Base-by-base conservation (phyloP, 169 alveolate species). In the Babesia caballi region DNA sequence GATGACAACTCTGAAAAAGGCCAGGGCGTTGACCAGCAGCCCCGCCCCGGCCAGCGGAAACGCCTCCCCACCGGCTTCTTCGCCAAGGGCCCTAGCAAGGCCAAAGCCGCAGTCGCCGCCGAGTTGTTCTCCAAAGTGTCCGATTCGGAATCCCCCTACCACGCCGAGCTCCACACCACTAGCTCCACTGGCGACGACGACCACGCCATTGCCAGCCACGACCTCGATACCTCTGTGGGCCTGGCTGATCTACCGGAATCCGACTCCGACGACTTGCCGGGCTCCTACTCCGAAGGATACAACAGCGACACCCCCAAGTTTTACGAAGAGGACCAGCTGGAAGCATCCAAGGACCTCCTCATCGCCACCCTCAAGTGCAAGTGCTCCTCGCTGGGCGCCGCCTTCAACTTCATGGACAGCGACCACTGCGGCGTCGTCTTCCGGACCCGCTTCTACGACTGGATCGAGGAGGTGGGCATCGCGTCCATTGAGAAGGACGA, bases 361-460 rank as follows among this genome's bases (percentile, higher is more conserved):
- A 59, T 77, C 2, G 70, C 85, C 21, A 77, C 85, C 1, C 44
- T 77, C 4, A 66, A 66, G 73, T 63, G 65, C 60, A 77, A 77
- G 36, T 77, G 40, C 32, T 23, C 70, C 3, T 77, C 80, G 8
- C 35, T 77, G 56, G 85, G 67, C n/a, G 61, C 82, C 9, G 75
- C 82, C 3, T 77, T 77, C 58, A 30, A 23, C 36, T 58, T 35
- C 32, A 77, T 77, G 85, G 85, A 77, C 19, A 12, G 36, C 8
- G 82, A 77, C n/a, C 33, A 60, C 32, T 60, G 72, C 14, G 85
- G 85, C 19, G 59, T 51, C 23, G 85, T 77, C 3, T 44, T 52
- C n/a, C 51, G 85, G n/a, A 35, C n/a, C 12, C 71, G 53, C 21
- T 77, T 77, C 27, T 54, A 49, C 53, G 72, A 56, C 19, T 36